Conservation (phyloP, 139 green algal genomes). For the Auxenochlorella pyrenoidosa region DNA sequence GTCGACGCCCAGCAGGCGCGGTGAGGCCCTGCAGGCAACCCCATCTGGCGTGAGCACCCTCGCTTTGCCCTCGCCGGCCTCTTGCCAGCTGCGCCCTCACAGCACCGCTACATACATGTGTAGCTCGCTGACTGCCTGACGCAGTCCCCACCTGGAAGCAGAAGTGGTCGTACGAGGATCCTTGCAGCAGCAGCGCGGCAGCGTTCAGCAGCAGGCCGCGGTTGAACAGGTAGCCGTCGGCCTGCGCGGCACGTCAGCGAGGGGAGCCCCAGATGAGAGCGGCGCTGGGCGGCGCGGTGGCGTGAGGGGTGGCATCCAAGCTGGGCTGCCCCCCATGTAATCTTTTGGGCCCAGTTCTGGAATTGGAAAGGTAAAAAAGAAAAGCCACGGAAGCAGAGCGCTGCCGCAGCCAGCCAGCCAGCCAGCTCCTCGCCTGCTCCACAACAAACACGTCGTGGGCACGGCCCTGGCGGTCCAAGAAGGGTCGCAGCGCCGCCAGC, state of each 20-base stretch:
- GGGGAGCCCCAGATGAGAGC: too few species aligned
- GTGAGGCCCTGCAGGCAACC: not conserved
- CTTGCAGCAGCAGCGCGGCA: slow-evolving; percentile 38
- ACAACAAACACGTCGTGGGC: slow-evolving; percentile 49
- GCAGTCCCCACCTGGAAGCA: slow-evolving; percentile 42
- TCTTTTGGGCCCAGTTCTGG: too few species aligned
- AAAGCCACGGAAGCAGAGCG: not conserved
- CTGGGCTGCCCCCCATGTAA: too few species aligned
- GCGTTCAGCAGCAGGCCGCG: slow-evolving; percentile 53
- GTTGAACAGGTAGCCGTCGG: slow-evolving; percentile 42
- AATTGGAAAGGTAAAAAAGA: too few species aligned
- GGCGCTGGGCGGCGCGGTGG: too few species aligned
- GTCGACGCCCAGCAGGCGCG: slow-evolving; percentile 45
- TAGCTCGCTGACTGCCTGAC: too few species aligned
- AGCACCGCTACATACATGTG: too few species aligned
- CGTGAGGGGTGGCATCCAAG: too few species aligned
- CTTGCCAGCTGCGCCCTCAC: too few species aligned
- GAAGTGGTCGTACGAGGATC: slow-evolving; percentile 49
- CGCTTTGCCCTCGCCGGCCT: not conserved
- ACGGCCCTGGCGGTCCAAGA: slow-evolving; percentile 26
- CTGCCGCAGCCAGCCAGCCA: not conserved
- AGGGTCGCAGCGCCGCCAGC: slow-evolving; percentile 32
- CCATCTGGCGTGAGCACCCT: too few species aligned
- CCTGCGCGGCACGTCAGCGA: too few species aligned
- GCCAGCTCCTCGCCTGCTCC: slow-evolving; percentile 34